Evolutionary conservation across 345 rosid species (phyloP).

Genomic region (Syzygium oleosum): DNA sequence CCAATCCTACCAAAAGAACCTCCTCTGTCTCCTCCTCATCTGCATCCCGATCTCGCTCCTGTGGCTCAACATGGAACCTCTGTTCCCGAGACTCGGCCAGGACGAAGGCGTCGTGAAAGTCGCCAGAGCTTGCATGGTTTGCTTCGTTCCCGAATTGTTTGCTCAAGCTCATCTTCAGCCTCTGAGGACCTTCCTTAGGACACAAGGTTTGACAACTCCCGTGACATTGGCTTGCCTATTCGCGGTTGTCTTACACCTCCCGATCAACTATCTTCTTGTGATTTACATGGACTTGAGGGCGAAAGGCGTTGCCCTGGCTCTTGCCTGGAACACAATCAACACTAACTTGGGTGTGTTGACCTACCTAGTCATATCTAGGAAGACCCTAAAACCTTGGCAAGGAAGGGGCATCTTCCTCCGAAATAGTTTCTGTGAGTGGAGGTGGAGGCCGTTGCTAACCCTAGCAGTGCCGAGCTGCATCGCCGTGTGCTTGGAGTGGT

Average conservation of each 20-base stretch:
- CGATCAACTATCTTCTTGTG: constrained; percentile 19
- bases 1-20: constrained; percentile 12
- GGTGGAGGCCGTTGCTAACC: constrained; percentile 11
- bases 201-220: constrained; percentile 22
- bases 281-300: constrained; percentile 11
- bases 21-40: constrained; percentile 13
- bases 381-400: constrained; percentile 24
- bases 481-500: constrained; percentile 32
- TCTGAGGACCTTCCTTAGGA: constrained; percentile 18
- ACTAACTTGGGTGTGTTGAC: constrained; percentile 9
- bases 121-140: constrained; percentile 14
- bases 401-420: not conserved
- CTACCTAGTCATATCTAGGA: constrained; percentile 8
- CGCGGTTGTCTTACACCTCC: constrained; percentile 17
- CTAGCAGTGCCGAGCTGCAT: constrained; percentile 15
- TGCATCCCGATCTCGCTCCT: constrained; percentile 12
- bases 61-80: constrained; percentile 18
- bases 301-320: constrained; percentile 19
- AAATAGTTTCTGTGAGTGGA: not conserved
- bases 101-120: constrained; percentile 10
- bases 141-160: constrained; percentile 26
- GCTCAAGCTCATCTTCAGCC: constrained; percentile 27
- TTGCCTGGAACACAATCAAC: constrained; percentile 11
- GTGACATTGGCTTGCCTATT: constrained; percentile 7
- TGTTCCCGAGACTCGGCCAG: constrained; percentile 16